Conservation (phyloP, 257 asterid species). For the Nicotiana undulata region DNA sequence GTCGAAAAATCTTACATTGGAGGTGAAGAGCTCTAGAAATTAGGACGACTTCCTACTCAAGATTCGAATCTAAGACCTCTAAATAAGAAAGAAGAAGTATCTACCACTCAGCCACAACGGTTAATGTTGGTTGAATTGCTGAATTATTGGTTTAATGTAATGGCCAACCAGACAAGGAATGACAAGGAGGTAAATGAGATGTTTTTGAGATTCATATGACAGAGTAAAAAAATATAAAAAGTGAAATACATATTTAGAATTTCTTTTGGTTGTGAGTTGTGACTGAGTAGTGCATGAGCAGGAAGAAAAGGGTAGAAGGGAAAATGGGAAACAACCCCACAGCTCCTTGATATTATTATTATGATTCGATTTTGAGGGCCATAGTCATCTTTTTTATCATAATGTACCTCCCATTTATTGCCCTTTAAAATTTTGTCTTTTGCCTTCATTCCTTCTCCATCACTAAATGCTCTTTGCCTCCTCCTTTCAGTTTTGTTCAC, state of each 20-base stretch:
- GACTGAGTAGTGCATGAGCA: background rate
- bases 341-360: slow-evolving; percentile 16
- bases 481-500: background rate
- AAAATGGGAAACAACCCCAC: slow-evolving; percentile 23
- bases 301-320: background rate
- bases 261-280: background rate
- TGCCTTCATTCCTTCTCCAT: slow-evolving; percentile 54
- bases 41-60: too few relatives aligned
- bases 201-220: background rate
- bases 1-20: too few relatives aligned
- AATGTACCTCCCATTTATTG: slow-evolving; percentile 44
- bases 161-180: too few relatives aligned
- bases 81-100: too few relatives aligned
- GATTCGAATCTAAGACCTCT: too few relatives aligned
- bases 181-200: background rate
- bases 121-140: too few relatives aligned
- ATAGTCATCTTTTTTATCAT: slow-evolving; percentile 36
- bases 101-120: too few relatives aligned
- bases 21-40: too few relatives aligned
- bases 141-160: too few relatives aligned
- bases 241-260: too few relatives aligned
- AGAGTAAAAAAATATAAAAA: background rate
- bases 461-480: slow-evolving; percentile 48
- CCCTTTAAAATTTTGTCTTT: slow-evolving; percentile 59
- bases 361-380: slow-evolving; percentile 41